Evolutionary conservation across 768 basidiomycete genomes (phyloP), one percentile per base, ranked within the genome.

Genomic region (Suillus weaverae): DNA sequence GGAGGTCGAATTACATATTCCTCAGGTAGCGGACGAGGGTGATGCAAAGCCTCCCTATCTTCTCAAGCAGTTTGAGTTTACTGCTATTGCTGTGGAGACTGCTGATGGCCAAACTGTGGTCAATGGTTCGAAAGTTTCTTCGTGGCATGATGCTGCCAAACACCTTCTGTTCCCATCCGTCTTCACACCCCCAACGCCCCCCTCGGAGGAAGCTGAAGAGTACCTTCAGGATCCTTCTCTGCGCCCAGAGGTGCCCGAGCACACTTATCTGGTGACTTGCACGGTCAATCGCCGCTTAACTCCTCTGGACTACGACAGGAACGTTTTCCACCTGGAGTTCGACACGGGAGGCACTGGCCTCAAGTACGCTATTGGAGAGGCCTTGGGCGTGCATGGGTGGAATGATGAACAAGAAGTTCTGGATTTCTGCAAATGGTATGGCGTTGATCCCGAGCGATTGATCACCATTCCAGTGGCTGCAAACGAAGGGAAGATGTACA

Each of bases 321-420:
- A 99, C 78, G 95, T 99, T 38, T 99, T 99, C 84, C 97, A 99
- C 79, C 85, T 99, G 69, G 97, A 98, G 80, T 96, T 99, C 74
- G 88, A 95, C 74, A 94, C 93, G 3, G 81, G 85, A 33, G 92
- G 93, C 38, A 99, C 97, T 30, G 95, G 95, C 10, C 84, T 99
- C 67, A 94, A 91, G 78, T 99, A 99, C 77, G 89, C 87, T 41
- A 94, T 99, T 63, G 97, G 97, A 63, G 97, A 99, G 78, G 97
- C 97, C 14, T 88, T 99, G 46, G 97, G 96, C 51, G 83, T 99
- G 50, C 95, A 99, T 74, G 97, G 97, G 8, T 98, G 96, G 95
- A 99, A 99, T 76, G 95, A 99, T 73, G 85, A 86, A 48, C 78
- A 84, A 61, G 97, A 99, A 67, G 94, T 97, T 3, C 76, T 86